Percentiles rank a stretch among this genome's conserved stretches.
phyloP scores from a whole-genome alignment of 2,329 filamentous ascomycete genomes.

The Curvularia sp. region DNA sequence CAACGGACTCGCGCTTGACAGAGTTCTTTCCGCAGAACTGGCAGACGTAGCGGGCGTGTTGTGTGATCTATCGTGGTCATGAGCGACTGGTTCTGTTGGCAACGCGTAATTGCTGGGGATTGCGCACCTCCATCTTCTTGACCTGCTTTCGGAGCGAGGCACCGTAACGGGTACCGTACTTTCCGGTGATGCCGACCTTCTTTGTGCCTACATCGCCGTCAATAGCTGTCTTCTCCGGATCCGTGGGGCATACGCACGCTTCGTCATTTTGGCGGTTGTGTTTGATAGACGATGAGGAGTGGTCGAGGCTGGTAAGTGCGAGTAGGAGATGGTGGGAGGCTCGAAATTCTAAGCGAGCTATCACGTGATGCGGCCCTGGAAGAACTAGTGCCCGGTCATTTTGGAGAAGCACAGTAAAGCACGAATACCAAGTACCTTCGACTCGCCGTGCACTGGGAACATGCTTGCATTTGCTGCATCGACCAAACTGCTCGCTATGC shows the following conservation, averaged over 20 bases:
- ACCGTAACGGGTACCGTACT: constrained; percentile 98
- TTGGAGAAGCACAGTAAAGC: neutral
- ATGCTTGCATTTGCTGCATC: neutral
- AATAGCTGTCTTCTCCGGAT: constrained; percentile 21
- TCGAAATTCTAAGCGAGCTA: constrained; percentile 16
- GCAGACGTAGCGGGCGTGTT: constrained; percentile 95
- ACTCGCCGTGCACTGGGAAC: neutral
- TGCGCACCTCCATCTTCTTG: constrained; percentile 89
- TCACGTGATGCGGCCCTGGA: constrained; percentile 14
- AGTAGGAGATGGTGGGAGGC: constrained; percentile 12
- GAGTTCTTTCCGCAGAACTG: constrained; percentile 93
- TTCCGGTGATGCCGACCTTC: constrained; percentile 94
- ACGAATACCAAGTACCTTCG: neutral
- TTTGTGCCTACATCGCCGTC: constrained; percentile 40
- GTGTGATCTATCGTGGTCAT: constrained; percentile 69
- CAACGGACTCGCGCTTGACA: constrained; percentile 86
- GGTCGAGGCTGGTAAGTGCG: constrained; percentile 24
- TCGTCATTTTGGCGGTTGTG: constrained; percentile 63
- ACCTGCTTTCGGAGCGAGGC: constrained; percentile 98
- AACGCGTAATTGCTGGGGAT: constrained; percentile 13
- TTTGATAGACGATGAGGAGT: constrained; percentile 28
- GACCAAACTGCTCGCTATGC: neutral
- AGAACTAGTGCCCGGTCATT: constrained; percentile 14
- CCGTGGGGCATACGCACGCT: constrained; percentile 39
- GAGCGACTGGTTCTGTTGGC: constrained; percentile 26